Base-by-base conservation (phyloP, 2,329 filamentous ascomycete genomes). In the Escovopsis sp. region DNA sequence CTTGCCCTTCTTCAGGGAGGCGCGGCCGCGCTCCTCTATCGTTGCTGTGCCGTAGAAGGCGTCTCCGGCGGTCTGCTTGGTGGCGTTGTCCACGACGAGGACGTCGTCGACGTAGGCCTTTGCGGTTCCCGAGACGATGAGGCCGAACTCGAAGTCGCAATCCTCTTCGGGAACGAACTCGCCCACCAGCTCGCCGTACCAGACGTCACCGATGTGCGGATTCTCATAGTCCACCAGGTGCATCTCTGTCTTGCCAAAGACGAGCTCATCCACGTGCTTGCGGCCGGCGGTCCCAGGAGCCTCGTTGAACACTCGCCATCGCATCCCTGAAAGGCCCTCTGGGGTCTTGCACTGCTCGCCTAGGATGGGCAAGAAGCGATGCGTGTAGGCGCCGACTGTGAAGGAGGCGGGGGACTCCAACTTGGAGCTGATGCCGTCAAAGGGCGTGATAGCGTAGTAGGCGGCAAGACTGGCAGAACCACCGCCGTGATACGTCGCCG, bases 381-480 rank as follows among this genome's bases (percentile, higher is more conserved):
- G 77, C 1, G 74, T 76, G 55, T 81, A 77, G 34, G 71, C 73
- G 9, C 79, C 79, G 36, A 79, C 69, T 2, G 72, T 66, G 54
- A 75, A 81, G 2, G 55, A 57, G 0, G 70, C 67, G 5, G 59
- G 43, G 1, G 56, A 58, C 10, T 53, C 55, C 1, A 73, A 60
- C 54, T 73, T 72, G 32, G 65, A 65, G 34, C 67, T 70, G 51
- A 87, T 84, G 6, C 81, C 82, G 44, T 83, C 79, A 26, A 80
- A 77, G 2, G 82, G 83, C 0, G 77, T 85, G 18, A 86, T 69
- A 39, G 81, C 80, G 45, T 80, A 77, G 61, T 82, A 83, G 6
- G 72, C 65, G 9, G 61, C 59, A 26, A 77, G 59, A 0, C 75
- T 70, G 2, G 79, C 80, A 4, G 76, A 81, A 18, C 80, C 80